Evolutionary conservation across 352 stramenopile genomes (phyloP).

Genomic region (Thalassiosira livingstoniorum): DNA sequence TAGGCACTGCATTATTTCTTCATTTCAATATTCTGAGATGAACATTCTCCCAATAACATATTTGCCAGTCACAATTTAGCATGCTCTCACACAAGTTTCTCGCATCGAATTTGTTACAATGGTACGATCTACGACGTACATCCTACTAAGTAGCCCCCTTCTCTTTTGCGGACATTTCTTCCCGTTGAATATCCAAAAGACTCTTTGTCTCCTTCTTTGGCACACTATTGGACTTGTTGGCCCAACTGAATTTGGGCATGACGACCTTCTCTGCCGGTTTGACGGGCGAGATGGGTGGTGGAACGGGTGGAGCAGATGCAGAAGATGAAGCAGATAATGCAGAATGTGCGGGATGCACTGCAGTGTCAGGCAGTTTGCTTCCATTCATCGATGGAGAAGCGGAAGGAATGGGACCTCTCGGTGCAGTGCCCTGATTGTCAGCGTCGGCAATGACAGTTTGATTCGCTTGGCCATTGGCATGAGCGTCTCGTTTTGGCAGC

Average conservation of each 20-base stretch:
- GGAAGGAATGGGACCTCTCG: neutral
- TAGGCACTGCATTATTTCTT: too few species aligned
- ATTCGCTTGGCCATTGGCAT: too few species aligned
- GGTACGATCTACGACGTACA: too few species aligned
- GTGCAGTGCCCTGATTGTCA: neutral
- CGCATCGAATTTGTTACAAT: too few species aligned
- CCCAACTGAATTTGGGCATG: constrained; percentile 36
- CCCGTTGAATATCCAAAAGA: constrained; percentile 31
- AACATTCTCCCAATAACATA: too few species aligned
- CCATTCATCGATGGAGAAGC: neutral
- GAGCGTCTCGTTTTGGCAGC: constrained; percentile 27
- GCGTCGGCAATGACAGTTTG: neutral
- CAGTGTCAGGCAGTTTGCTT: neutral
- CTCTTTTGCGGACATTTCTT: constrained; percentile 31
- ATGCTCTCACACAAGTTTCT: too few species aligned
- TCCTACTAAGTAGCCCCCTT: neutral
- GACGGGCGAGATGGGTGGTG: neutral
- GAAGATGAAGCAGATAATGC: neutral
- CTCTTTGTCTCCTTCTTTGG: constrained; percentile 25
- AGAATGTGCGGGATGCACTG: neutral
- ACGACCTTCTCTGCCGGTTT: neutral
- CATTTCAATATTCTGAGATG: too few species aligned
- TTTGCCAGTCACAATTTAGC: too few species aligned
- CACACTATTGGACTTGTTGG: constrained; percentile 2
- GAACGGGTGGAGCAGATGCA: neutral